phyloP scores from a whole-genome alignment of 1,284 basidiomycete species.

The Moesziomyces antarcticus region DNA sequence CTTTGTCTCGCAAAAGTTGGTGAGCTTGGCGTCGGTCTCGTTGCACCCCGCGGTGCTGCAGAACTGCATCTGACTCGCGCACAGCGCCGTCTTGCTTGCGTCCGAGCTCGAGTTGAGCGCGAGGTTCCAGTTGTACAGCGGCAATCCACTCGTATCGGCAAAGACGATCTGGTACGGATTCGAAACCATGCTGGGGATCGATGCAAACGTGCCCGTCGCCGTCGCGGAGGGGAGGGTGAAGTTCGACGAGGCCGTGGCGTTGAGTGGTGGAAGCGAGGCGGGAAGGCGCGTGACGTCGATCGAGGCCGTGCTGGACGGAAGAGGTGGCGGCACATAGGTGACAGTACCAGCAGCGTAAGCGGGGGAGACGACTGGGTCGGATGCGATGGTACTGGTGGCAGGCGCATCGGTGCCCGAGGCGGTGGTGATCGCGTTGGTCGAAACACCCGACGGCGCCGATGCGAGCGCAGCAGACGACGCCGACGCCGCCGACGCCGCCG shows the following conservation, averaged over 20 bases:
- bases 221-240: conserved; percentile 49
- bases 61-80: conserved; percentile 56
- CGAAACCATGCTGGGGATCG: conserved; percentile 29
- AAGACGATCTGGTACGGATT: conserved; percentile 47
- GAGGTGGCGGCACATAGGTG: conserved; percentile 36
- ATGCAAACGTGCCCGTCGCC: conserved; percentile 40
- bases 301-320: conserved; percentile 15
- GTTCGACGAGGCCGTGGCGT: conserved; percentile 49
- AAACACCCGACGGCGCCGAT: not conserved
- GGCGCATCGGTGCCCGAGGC: conserved; percentile 29
- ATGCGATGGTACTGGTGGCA: conserved; percentile 25
- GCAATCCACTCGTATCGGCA: conserved; percentile 41
- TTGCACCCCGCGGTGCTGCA: conserved; percentile 59
- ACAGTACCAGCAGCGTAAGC: conserved; percentile 41
- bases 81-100: conserved; percentile 40
- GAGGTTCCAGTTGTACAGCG: conserved; percentile 39
- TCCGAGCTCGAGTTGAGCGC: conserved; percentile 28
- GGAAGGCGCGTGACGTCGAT: conserved; percentile 41
- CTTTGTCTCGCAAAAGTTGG: conserved; percentile 63
- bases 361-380: conserved; percentile 23
- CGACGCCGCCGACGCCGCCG: conserved; percentile 4
- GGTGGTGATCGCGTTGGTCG: conserved; percentile 6
- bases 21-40: conserved; percentile 31
- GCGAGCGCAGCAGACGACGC: conserved; percentile 2
- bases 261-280: conserved; percentile 18